phyloP scores from a whole-genome alignment of 176 grass and related monocot species.

The Oryza rufipogon region DNA sequence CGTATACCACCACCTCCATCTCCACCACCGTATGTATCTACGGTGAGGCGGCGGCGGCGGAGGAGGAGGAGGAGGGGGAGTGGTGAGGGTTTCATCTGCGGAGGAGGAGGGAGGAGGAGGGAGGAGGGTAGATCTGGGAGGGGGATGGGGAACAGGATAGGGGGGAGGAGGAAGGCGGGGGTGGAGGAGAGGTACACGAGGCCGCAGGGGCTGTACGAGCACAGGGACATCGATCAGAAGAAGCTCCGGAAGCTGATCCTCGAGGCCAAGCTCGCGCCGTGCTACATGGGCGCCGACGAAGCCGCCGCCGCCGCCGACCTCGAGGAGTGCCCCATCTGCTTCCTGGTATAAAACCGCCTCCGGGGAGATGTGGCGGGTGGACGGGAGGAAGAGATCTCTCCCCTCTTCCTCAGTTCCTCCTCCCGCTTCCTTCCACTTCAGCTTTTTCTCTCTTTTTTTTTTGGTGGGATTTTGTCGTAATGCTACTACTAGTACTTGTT shows the following conservation, averaged over 20 bases:
- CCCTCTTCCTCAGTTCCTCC: no score
- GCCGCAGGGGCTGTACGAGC: slow-evolving; percentile 94
- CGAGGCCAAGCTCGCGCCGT: slow-evolving; percentile 94
- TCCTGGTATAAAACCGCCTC: slow-evolving; percentile 55
- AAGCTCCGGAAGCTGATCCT: slow-evolving; percentile 98
- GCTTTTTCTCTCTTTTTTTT: background rate
- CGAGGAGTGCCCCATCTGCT: slow-evolving; percentile 99
- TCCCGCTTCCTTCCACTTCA: background rate
- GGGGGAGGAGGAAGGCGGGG: slow-evolving; percentile 68
- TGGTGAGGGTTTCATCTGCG: slow-evolving; percentile 49
- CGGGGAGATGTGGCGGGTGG: no score
- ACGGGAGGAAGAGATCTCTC: slow-evolving; percentile 40
- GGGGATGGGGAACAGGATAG: slow-evolving; percentile 92
- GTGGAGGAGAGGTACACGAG: slow-evolving; percentile 90
- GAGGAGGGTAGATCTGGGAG: slow-evolving; percentile 37
- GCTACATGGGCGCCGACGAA: slow-evolving; percentile 81
- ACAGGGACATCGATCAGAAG: slow-evolving; percentile 90
- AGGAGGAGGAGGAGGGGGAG: background rate
- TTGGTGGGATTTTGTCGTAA: background rate
- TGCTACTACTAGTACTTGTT: background rate
- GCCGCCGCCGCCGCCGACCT: slow-evolving; percentile 51
- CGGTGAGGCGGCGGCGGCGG: slow-evolving; percentile 32
- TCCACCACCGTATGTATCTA: slow-evolving; percentile 52
- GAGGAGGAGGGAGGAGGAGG: background rate
- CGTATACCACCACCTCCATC: slow-evolving; percentile 1